These are phyloP conservation scores for Zymoseptoria brevis DNA, from an alignment of 2,329 filamentous ascomycete genomes.

Conservation along the genomic window DNA sequence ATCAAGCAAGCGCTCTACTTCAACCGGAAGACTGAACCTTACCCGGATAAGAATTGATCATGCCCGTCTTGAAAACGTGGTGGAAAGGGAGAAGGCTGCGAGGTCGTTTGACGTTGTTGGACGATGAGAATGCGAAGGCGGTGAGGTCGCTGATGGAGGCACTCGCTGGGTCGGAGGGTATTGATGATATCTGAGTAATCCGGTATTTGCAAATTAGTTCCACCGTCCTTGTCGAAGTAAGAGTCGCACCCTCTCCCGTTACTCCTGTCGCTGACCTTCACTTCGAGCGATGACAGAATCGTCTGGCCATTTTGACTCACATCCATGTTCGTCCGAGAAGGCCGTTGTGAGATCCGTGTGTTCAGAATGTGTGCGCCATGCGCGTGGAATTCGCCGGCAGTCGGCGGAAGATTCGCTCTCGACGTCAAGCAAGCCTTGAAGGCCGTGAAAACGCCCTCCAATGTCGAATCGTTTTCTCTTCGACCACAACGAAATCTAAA, in stretches of 20 bases:
- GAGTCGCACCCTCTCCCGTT: too few relatives aligned
- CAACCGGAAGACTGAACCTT: neutral
- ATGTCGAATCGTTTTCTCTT: too few relatives aligned
- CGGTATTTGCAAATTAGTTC: neutral
- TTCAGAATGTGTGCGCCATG: neutral
- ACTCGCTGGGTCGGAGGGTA: neutral
- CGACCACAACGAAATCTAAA: neutral
- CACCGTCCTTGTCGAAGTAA: too few relatives aligned
- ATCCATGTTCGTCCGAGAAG: neutral
- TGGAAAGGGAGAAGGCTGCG: neutral
- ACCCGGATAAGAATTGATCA: neutral
- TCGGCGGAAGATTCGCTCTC: neutral
- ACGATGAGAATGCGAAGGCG: too few relatives aligned
- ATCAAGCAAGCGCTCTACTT: neutral
- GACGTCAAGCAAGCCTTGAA: neutral
- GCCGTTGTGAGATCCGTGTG: neutral
- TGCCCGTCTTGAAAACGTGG: neutral
- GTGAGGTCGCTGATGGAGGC: neutral
- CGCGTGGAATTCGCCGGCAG: neutral
- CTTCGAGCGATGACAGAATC: neutral
- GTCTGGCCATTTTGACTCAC: neutral
- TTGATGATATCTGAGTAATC: too few relatives aligned
- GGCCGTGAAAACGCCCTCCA: neutral
- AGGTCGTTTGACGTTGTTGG: neutral
- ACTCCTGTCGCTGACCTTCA: neutral